phyloP scores from a whole-genome alignment of 345 rosid species.

The Physaria fendleri region DNA sequence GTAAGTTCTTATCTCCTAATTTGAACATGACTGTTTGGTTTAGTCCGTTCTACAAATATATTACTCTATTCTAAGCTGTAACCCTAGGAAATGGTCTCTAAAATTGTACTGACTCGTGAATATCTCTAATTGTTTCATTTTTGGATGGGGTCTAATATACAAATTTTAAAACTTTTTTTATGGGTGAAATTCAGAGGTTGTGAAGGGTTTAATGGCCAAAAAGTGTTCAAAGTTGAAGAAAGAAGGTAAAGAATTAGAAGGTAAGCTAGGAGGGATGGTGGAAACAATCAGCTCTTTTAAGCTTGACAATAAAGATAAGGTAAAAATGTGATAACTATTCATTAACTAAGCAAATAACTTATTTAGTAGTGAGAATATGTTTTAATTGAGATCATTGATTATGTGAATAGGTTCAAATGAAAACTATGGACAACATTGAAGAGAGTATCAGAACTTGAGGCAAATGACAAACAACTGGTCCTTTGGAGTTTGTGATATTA shows the following conservation, averaged over 20 bases:
- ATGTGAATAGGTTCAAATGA: constrained; percentile 31
- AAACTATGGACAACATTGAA: background rate
- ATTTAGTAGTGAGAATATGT: background rate
- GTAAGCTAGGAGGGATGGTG: constrained; percentile 23
- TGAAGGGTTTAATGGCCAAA: constrained; percentile 67
- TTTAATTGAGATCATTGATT: background rate
- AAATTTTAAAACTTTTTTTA: background rate
- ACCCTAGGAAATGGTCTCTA: background rate
- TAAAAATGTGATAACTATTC: constrained; percentile 6
- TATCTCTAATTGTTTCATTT: background rate
- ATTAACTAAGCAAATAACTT: background rate
- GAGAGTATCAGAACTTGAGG: background rate
- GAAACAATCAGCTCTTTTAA: constrained; percentile 33
- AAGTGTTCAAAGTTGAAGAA: constrained; percentile 55
- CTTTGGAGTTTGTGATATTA: constrained; percentile 14
- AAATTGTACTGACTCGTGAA: too few species aligned
- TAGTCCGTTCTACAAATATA: background rate
- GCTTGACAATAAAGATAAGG: constrained; percentile 40
- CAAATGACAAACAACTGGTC: constrained; percentile 13
- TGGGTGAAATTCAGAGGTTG: constrained; percentile 52
- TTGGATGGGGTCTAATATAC: constrained; percentile 8
- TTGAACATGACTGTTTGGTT: background rate
- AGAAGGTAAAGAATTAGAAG: constrained; percentile 31
- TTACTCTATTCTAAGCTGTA: background rate
- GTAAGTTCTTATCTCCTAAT: background rate